These are phyloP conservation scores for Phytophthora fragariae DNA, from an alignment of 352 stramenopile species.

Conservation along the genomic window DNA sequence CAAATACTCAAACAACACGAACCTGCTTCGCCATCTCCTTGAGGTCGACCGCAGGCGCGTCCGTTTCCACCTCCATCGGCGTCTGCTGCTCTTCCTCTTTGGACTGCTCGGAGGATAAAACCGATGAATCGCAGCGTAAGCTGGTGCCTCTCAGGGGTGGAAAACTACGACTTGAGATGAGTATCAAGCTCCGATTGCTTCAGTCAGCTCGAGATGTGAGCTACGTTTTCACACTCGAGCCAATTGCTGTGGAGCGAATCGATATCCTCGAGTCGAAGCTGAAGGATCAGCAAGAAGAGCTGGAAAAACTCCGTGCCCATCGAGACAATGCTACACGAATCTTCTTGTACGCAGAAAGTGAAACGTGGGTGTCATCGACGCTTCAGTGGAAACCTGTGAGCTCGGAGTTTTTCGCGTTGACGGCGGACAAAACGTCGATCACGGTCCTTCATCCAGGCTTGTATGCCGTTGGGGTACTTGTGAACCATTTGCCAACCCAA, in stretches of 20 bases:
- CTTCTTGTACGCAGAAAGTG: constrained; percentile 15
- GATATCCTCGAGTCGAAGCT: constrained; percentile 33
- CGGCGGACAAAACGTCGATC: constrained; percentile 1
- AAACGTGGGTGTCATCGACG: background rate
- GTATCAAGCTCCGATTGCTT: constrained; percentile 17
- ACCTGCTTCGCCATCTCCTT: constrained; percentile 44
- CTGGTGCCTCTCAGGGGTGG: background rate
- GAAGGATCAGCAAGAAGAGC: constrained; percentile 30
- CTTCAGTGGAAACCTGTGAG: constrained; percentile 1
- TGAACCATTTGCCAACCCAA: constrained; percentile 16
- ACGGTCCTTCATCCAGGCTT: background rate
- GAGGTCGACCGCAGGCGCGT: constrained; percentile 31
- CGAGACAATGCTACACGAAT: background rate
- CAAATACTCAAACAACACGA: background rate
- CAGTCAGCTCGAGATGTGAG: constrained; percentile 16
- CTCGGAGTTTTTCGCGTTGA: constrained; percentile 10
- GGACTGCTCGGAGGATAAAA: constrained; percentile 13
- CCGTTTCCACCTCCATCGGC: constrained; percentile 11
- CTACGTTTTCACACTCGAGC: constrained; percentile 23
- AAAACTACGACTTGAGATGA: constrained; percentile 21
- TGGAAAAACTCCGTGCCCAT: constrained; percentile 15
- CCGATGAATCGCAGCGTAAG: constrained; percentile 9
- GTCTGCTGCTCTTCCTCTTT: constrained; percentile 20
- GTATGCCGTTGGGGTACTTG: constrained; percentile 17
- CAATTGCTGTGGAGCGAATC: constrained; percentile 22